phyloP scores from a whole-genome alignment of 2,329 filamentous ascomycete genomes.

The Cladobotryum protrusum region DNA sequence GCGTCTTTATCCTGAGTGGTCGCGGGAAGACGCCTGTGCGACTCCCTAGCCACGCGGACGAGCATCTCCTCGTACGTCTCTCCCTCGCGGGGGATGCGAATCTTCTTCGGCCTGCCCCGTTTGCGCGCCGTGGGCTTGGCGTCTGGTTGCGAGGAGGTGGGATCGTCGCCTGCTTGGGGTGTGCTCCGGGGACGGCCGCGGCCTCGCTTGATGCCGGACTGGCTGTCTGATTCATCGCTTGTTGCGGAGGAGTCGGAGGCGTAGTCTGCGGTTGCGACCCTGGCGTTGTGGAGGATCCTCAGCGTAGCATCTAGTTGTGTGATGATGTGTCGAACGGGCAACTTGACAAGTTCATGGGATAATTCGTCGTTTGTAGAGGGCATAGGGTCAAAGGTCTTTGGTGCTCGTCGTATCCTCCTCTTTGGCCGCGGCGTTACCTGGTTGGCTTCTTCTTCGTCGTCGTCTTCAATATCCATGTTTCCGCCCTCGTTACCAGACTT shows the following conservation, averaged over 20 bases:
- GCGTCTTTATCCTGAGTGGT: conserved; percentile 21
- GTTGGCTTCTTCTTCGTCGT: conserved; percentile 10
- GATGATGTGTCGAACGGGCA: conserved; percentile 65
- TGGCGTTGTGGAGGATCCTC: conserved; percentile 60
- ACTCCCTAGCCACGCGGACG: conserved; percentile 41
- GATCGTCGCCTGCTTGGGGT: conserved; percentile 4
- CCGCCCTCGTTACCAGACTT: background rate
- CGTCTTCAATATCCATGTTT: conserved; percentile 1
- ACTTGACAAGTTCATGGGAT: conserved; percentile 58
- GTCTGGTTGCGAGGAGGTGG: conserved; percentile 1
- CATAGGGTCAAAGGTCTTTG: conserved; percentile 39
- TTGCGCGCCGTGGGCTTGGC: conserved; percentile 14
- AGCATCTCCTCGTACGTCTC: conserved; percentile 42
- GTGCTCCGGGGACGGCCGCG: conserved; percentile 23
- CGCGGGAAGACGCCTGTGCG: conserved; percentile 25
- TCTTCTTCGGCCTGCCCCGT: conserved; percentile 36
- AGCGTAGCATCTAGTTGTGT: conserved; percentile 64
- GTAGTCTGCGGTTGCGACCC: conserved; percentile 41
- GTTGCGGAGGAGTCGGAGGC: conserved; percentile 36
- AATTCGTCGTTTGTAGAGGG: conserved; percentile 65
- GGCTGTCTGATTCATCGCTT: conserved; percentile 29
- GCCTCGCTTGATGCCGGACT: conserved; percentile 17
- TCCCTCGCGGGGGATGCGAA: conserved; percentile 33
- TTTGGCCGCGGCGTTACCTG: background rate
- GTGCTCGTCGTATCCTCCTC: background rate